These are phyloP conservation scores for Saccharomycopsis lassenensis DNA, from an alignment of 805 yeast species.

Conservation along the genomic window DNA sequence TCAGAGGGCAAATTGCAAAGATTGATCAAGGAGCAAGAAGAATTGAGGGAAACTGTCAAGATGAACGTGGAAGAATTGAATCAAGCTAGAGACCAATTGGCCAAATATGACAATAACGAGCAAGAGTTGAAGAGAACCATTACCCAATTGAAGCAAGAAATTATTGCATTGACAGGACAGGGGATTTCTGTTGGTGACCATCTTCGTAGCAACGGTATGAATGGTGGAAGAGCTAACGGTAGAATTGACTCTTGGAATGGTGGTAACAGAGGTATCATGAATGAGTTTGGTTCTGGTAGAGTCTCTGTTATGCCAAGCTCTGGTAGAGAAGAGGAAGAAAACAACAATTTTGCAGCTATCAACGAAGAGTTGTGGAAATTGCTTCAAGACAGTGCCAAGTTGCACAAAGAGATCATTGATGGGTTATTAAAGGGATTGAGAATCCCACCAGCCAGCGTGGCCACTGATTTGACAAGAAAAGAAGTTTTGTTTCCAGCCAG, in stretches of 20 bases:
- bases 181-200: conserved; percentile 9
- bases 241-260: conserved; percentile 25
- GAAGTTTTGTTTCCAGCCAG: conserved; percentile 95
- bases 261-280: conserved; percentile 20
- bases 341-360: conserved; percentile 43
- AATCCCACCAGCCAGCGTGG: conserved; percentile 78
- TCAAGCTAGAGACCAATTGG: conserved; percentile 45
- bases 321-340: conserved; percentile 36
- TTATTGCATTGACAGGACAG: conserved; percentile 28
- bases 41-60: conserved; percentile 52
- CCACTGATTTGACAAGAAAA: conserved; percentile 71
- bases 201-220: conserved; percentile 6
- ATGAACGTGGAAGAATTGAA: conserved; percentile 51
- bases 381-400: conserved; percentile 56
- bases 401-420: conserved; percentile 77
- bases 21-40: conserved; percentile 48
- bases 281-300: conserved; percentile 37
- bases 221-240: conserved; percentile 15
- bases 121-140: conserved; percentile 56
- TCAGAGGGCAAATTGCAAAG: conserved; percentile 52
- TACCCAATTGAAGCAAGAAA: conserved; percentile 34
- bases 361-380: conserved; percentile 65
- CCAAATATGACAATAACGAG: conserved; percentile 51
- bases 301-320: conserved; percentile 54
- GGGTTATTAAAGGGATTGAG: conserved; percentile 77